Base-by-base conservation (phyloP, 139 green algal genomes). In the Volvox reticuliferus region DNA sequence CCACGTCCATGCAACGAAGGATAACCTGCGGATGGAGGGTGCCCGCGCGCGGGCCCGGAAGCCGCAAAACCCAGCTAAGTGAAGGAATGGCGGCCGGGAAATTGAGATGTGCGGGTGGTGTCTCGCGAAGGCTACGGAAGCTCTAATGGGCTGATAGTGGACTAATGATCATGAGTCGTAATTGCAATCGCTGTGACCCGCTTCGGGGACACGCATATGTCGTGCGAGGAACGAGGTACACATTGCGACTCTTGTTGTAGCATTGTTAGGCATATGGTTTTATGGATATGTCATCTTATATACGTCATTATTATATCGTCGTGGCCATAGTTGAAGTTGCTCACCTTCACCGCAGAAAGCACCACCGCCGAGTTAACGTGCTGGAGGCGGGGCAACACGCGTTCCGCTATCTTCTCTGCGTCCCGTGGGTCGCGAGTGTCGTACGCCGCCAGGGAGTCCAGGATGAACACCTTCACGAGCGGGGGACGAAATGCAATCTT, bases 311-410 rank as follows among this genome's bases (percentile, higher is more conserved):
- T n/a, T n/a, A n/a, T n/a, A n/a, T n/a, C n/a, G n/a, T n/a, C n/a
- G n/a, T n/a, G n/a, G n/a, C n/a, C n/a, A n/a, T n/a, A n/a, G n/a
- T 55, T 55, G 5, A 55, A 55, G 5, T 55, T 5, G 5, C 92
- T 1, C 83, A 99, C 97, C 94, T 99, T 99, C 62, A 99, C 94
- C 19, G 98, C 97, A 0, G 97, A 98, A 44, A 99, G 95, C 73
- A 99, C 98, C 17, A 99, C 98, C 18, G 98, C 98, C 55, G 95
- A 95, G 95, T 99, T 99, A 50, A 97, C 98, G 91, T 99, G 98
- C 95, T 99, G 98, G 94, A 99, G 94, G n/a, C 98, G 96, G 16
- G 98, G 98, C n/a, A 97, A 92, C 32, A 99, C 98, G 14, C 98
- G 95, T 95, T 99, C 98, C 73, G 98, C 96, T 75, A 99, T 98